Base-by-base conservation (phyloP, 495 filamentous ascomycete species). In the Amorphotheca resinae region DNA sequence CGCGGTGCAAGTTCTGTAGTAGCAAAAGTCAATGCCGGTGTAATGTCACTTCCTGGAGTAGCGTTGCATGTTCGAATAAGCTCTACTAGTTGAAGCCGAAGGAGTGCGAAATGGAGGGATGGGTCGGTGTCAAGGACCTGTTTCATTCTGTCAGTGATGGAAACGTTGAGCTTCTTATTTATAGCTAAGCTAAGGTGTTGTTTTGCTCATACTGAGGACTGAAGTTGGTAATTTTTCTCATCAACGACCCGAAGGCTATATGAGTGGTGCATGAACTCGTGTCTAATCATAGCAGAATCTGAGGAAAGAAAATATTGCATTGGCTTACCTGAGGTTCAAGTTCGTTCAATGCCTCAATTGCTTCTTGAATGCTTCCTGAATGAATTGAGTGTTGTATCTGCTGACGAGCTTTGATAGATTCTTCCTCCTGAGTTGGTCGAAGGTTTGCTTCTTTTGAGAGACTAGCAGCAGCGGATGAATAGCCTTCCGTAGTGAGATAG, bases 221-320 rank as follows among this genome's bases (percentile, higher is more conserved):
- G 81, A 87, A 83, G 84, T 80, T 77, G 80, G 67, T 70, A 79
- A 80, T 85, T 72, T 79, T 82, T 85, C 72, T 95, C 87, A 86
- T 87, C 93, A 85, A 73, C 61, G 76, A 75, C 77, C 74, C 63
- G 68, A 76, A 77, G 77, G 70, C 69, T 68, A 70, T 96, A 86
- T 82, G 89, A 87, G 89, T 96, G 89, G 89, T 99, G 93, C 88
- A 96, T 95, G 91, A 93, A 87, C 76, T 71, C 67, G 60, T 59
- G 60, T 85, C 67, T 93, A 93, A 96, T 95, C 89, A 87, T 88
- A 68, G 77, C 76, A 75, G 72, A 38, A 33, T 14, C 52, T 26
- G 21, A 21, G 23, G 41, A 47, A 23, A 36, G 37, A 38, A 21
- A 42, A 40, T 28, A 38, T 26, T 28, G 35, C 50, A 14, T 25